A percentile compares a stretch with the other conserved stretches of the same genome.
These are phyloP conservation scores for Mallotus nudiflorus DNA, from an alignment of 345 rosid species.

Conservation along the genomic window DNA sequence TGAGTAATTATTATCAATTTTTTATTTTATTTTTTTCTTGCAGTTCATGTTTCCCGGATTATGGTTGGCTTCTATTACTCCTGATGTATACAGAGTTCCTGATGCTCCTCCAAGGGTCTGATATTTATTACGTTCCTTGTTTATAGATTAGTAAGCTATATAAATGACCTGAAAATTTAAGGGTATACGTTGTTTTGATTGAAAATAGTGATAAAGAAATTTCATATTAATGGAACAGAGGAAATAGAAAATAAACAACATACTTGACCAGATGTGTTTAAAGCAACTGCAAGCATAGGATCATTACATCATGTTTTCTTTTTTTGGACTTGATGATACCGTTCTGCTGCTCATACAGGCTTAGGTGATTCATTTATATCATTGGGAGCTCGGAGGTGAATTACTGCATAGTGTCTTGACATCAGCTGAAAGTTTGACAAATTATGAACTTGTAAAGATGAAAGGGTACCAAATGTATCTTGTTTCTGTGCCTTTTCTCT, in stretches of 20 bases:
- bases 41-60: constrained; percentile 33
- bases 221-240: neutral
- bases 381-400: constrained; percentile 10
- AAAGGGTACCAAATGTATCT: constrained; percentile 23
- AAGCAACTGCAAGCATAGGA: neutral
- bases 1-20: neutral
- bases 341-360: constrained; percentile 18
- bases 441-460: constrained; percentile 21
- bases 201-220: neutral
- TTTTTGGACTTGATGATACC: constrained; percentile 2
- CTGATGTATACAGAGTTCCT: constrained; percentile 22
- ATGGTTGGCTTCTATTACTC: constrained; percentile 26
- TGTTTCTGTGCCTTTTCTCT: constrained; percentile 20
- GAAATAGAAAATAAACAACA: neutral
- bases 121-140: neutral
- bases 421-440: constrained; percentile 9
- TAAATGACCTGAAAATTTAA: neutral
- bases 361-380: neutral
- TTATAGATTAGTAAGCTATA: neutral
- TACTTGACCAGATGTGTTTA: neutral
- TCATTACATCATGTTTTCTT: neutral
- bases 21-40: constrained; percentile 10
- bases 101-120: constrained; percentile 26
- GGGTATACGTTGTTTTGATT: neutral
- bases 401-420: constrained; percentile 4